Conservation (phyloP, 2,329 filamentous ascomycete genomes). For the Fusarium pseudograminearum region DNA sequence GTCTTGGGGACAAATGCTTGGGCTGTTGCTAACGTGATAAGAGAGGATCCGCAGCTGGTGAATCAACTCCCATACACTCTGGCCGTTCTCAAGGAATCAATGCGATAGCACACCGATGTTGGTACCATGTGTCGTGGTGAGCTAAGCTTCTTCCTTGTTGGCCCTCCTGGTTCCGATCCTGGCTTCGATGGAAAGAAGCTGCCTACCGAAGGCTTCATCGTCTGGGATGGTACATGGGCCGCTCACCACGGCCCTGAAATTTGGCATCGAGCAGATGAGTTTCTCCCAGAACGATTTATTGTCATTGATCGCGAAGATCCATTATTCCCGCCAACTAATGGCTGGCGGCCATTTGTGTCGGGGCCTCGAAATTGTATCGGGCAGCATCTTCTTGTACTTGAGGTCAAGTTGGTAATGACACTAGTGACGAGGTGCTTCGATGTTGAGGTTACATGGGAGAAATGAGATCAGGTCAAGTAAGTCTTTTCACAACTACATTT, state of each 20-base stretch:
- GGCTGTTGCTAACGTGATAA: constrained; percentile 35
- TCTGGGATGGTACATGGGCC: constrained; percentile 35
- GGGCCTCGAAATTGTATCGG: constrained; percentile 69
- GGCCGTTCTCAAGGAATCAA: constrained; percentile 54
- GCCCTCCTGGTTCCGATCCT: constrained; percentile 18
- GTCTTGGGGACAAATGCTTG: constrained; percentile 50
- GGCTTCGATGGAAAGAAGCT: constrained; percentile 27
- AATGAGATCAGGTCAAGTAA: constrained; percentile 35
- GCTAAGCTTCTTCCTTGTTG: constrained; percentile 47
- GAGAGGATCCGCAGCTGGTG: constrained; percentile 42
- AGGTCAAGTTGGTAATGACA: constrained; percentile 29
- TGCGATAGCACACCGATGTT: constrained; percentile 50
- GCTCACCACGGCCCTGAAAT: constrained; percentile 30
- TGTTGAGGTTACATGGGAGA: constrained; percentile 35
- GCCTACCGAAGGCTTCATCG: constrained; percentile 49
- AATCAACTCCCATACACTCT: constrained; percentile 54
- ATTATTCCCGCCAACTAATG: constrained; percentile 48
- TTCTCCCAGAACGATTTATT: constrained; percentile 38
- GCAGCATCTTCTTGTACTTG: constrained; percentile 64
- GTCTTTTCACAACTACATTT: not conserved
- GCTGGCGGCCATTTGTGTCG: constrained; percentile 66
- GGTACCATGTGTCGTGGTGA: constrained; percentile 32
- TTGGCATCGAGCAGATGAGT: constrained; percentile 32
- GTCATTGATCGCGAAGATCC: constrained; percentile 33
- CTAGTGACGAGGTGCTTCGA: constrained; percentile 37